phyloP scores from a whole-genome alignment of 176 grass and related monocot genomes.

The Avena insularis region DNA sequence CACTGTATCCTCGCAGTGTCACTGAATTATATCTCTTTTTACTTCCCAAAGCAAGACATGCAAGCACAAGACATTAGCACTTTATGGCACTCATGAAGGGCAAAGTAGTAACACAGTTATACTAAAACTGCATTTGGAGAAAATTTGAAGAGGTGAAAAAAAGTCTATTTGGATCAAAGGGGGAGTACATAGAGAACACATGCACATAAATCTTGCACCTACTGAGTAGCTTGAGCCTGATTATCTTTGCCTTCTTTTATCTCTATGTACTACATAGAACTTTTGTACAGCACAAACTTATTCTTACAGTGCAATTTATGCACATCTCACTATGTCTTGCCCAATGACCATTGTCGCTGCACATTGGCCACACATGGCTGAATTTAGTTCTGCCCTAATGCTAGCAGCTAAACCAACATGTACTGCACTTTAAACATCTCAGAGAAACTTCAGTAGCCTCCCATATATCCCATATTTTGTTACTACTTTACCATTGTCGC shows the following conservation, averaged over 20 bases:
- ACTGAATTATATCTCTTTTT: too few relatives aligned
- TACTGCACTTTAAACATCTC: slow-evolving; percentile 22
- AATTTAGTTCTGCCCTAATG: neutral
- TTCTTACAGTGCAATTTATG: slow-evolving; percentile 10
- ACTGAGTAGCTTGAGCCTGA: neutral
- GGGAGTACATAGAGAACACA: neutral
- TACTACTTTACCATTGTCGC: neutral
- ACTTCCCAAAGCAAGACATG: too few relatives aligned
- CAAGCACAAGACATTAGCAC: too few relatives aligned
- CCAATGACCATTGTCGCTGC: neutral
- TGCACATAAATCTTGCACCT: neutral
- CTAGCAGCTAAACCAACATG: neutral
- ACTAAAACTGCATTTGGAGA: neutral
- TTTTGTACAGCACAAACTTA: neutral
- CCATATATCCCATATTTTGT: neutral
- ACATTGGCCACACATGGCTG: neutral
- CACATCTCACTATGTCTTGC: slow-evolving; percentile 17
- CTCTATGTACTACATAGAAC: neutral
- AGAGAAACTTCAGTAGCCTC: neutral
- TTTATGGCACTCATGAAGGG: too few relatives aligned
- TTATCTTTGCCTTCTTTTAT: neutral
- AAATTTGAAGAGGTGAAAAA: neutral
- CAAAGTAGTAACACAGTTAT: neutral
- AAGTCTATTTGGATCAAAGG: neutral
- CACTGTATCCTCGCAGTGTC: too few relatives aligned